Evolutionary conservation across 2,329 filamentous ascomycete species (phyloP), one percentile per base, ranked within the genome.

Genomic region (Alternaria ethzedia): DNA sequence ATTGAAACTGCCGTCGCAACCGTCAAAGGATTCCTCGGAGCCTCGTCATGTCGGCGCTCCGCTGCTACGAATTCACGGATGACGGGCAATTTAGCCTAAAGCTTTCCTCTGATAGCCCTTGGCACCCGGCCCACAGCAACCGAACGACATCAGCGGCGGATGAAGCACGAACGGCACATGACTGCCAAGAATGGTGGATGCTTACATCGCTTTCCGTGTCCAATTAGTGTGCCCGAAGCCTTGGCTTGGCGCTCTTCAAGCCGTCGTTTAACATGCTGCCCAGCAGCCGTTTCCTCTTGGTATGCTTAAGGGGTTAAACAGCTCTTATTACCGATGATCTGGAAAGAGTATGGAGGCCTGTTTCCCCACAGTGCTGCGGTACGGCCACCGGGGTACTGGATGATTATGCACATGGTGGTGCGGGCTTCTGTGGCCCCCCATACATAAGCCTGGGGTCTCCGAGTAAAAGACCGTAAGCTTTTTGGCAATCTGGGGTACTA

Each of bases 331-430:
- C 45, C 52, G 54, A 62, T 59, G 44, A 30, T 51, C 57, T 63
- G 56, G 51, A 49, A 49, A 49, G 36, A 54, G 17, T 47, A 54
- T 59, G 41, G 59, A 50, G n/a, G 57, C 63, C 57, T 55, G 57
- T 44, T 51, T 46, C 55, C 51, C 66, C 62, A 59, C 58, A 54
- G 28, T 56, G 61, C 61, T 46, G 58, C 51, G 57, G 44, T 60
- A 57, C 58, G 57, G 43, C 52, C 59, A 54, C 66, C 58, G 62
- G 70, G 65, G 44, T 65, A 47, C 59, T 70, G 70, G 68, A 61
- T 72, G 70, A 72, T 68, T 62, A 49, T 46, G 28, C 49, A 52
- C 15, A 17, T 36, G 55, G 55, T 44, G 55, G 54, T 64, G 30
- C 52, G 44, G 46, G 30, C 54, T 50, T 57, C 54, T 36, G 54